These are phyloP conservation scores for Colletotrichum ledebouriae DNA, from an alignment of 2,329 filamentous ascomycete species.

Conservation along the genomic window DNA sequence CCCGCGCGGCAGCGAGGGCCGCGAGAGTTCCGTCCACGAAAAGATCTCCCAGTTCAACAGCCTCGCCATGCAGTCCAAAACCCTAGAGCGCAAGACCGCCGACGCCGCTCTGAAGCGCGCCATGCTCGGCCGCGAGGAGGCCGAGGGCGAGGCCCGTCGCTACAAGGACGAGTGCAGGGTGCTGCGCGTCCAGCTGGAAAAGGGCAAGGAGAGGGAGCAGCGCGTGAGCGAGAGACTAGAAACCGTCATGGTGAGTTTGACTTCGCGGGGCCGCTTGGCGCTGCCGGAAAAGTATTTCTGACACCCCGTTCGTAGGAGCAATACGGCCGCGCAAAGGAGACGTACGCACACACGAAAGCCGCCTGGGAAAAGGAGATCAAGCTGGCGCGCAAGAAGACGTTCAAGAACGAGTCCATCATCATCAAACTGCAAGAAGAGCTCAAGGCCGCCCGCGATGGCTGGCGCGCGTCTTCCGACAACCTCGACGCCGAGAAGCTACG, in stretches of 20 bases:
- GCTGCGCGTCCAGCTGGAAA: slow-evolving; percentile 71
- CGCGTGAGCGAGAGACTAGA: slow-evolving; percentile 77
- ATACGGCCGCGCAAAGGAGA: slow-evolving; percentile 78
- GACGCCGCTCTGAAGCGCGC: slow-evolving; percentile 76
- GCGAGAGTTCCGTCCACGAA: slow-evolving; percentile 74
- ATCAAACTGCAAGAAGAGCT: slow-evolving; percentile 82
- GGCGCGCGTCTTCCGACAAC: slow-evolving; percentile 69
- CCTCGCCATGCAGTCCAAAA: slow-evolving; percentile 71
- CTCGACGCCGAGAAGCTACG: slow-evolving; percentile 75
- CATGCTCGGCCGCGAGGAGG: slow-evolving; percentile 78
- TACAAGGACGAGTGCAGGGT: slow-evolving; percentile 71
- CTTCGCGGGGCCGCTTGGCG: not conserved
- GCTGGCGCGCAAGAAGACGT: slow-evolving; percentile 77
- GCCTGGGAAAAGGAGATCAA: slow-evolving; percentile 83
- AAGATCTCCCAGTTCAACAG: slow-evolving; percentile 81
- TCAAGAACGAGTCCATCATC: slow-evolving; percentile 78
- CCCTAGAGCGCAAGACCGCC: slow-evolving; percentile 73
- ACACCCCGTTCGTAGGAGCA: slow-evolving; percentile 67
- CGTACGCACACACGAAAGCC: slow-evolving; percentile 73
- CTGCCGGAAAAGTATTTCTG: slow-evolving; percentile 23
- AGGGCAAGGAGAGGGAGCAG: slow-evolving; percentile 75
- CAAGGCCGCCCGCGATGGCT: slow-evolving; percentile 69
- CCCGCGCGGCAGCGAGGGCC: slow-evolving; percentile 51
- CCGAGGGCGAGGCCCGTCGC: slow-evolving; percentile 75
- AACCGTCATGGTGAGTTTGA: slow-evolving; percentile 70